Evolutionary conservation across 1,139 yeast genomes (phyloP).

Genomic region (Lizanozyma gosingica): DNA sequence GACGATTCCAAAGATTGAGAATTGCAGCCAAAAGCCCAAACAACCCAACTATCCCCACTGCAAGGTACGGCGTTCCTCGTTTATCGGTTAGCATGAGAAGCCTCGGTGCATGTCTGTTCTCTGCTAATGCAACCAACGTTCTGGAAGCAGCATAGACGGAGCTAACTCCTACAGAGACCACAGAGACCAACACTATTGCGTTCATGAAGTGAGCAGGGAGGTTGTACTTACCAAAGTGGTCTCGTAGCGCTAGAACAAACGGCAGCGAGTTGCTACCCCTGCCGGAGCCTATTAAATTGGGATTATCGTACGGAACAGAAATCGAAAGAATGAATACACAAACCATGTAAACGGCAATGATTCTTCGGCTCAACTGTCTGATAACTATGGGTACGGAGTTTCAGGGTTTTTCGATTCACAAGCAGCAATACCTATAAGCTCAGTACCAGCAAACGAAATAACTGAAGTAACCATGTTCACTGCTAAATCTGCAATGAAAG

Average conservation of each 20-base stretch:
- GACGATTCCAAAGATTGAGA: slow-evolving; percentile 58
- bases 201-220: slow-evolving; percentile 20
- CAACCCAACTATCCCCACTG: slow-evolving; percentile 40
- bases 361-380: slow-evolving; percentile 10
- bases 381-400: slow-evolving; percentile 9
- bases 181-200: slow-evolving; percentile 37
- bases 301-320: slow-evolving; percentile 12
- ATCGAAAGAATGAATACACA: slow-evolving; percentile 11
- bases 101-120: slow-evolving; percentile 54
- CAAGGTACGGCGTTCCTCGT: slow-evolving; percentile 56
- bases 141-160: slow-evolving; percentile 61
- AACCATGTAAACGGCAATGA: slow-evolving; percentile 11
- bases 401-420: slow-evolving; percentile 12
- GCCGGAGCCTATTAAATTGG: slow-evolving; percentile 3
- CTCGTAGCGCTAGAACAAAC: background rate
- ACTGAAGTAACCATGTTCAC: slow-evolving; percentile 5
- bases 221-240: background rate
- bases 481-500: slow-evolving; percentile 3
- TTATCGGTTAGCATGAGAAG: slow-evolving; percentile 50
- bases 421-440: slow-evolving; percentile 7
- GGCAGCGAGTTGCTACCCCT: background rate
- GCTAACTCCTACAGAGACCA: slow-evolving; percentile 40
- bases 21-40: slow-evolving; percentile 54
- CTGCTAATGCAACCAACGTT: slow-evolving; percentile 59
- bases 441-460: slow-evolving; percentile 4